Conservation (phyloP, 805 yeast genomes). For the Torulaspora franciscae region DNA sequence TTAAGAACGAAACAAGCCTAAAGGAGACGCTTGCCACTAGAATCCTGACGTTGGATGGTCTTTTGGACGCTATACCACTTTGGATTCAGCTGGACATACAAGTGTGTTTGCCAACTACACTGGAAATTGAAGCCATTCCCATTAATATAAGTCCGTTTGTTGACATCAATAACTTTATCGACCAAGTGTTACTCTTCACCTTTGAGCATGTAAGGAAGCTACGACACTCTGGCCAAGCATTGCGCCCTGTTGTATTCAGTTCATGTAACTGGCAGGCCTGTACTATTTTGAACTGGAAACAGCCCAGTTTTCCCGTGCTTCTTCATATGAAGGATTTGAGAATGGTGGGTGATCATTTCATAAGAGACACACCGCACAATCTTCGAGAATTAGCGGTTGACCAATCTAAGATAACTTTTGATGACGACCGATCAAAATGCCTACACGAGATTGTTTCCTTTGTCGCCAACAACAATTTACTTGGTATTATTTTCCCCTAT, state of each 20-base stretch:
- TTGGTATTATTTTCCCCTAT: slow-evolving; percentile 77
- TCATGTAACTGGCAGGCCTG: slow-evolving; percentile 88
- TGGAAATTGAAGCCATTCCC: slow-evolving; percentile 41
- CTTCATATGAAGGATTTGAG: slow-evolving; percentile 70
- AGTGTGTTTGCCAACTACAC: slow-evolving; percentile 66
- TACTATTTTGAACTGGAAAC: slow-evolving; percentile 94
- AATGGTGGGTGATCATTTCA: slow-evolving; percentile 14
- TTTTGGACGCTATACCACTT: slow-evolving; percentile 52
- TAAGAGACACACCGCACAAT: slow-evolving; percentile 33
- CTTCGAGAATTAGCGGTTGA: slow-evolving; percentile 26
- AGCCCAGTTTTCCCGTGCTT: slow-evolving; percentile 94
- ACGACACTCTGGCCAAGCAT: slow-evolving; percentile 36
- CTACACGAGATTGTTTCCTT: slow-evolving; percentile 78
- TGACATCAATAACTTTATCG: slow-evolving; percentile 71
- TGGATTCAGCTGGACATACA: slow-evolving; percentile 67
- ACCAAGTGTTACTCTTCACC: slow-evolving; percentile 60
- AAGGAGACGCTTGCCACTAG: slow-evolving; percentile 33
- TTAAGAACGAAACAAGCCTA: slow-evolving; percentile 28
- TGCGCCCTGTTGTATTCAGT: slow-evolving; percentile 73
- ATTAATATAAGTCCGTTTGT: slow-evolving; percentile 41
- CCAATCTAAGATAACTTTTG: slow-evolving; percentile 8
- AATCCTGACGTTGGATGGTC: slow-evolving; percentile 55
- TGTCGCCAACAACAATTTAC: slow-evolving; percentile 73
- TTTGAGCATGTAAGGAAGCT: slow-evolving; percentile 65
- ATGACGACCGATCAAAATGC: slow-evolving; percentile 44